Percentiles rank a stretch among this genome's conserved stretches.
Conservation (phyloP, 2,329 filamentous ascomycete species). For the Microdochium trichocladiopsis region DNA sequence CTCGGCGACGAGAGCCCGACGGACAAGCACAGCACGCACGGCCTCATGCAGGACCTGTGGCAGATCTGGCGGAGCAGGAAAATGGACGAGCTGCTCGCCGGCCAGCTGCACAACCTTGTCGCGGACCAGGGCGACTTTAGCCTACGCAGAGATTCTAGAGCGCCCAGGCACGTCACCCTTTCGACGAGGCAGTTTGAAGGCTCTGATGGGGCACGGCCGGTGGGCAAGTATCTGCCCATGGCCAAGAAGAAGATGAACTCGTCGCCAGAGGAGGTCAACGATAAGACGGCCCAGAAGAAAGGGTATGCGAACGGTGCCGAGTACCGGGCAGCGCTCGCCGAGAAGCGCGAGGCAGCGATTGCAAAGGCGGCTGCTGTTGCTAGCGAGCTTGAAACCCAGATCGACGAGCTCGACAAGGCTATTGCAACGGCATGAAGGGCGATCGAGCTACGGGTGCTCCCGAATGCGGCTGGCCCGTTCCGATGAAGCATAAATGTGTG, state of each 20-base stretch:
- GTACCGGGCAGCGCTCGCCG: conserved; percentile 18
- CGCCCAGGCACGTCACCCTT: conserved; percentile 5
- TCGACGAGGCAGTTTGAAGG: conserved; percentile 39
- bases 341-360: conserved; percentile 10
- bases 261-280: conserved; percentile 48
- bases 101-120: conserved; percentile 61
- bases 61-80: conserved; percentile 74
- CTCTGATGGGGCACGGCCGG: conserved; percentile 39
- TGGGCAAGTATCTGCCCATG: conserved; percentile 48
- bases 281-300: conserved; percentile 54
- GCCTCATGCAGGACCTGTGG: conserved; percentile 74
- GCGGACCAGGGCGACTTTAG: conserved; percentile 20
- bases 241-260: conserved; percentile 42
- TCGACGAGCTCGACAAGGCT: conserved; percentile 15
- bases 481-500: no score
- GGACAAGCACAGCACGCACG: conserved; percentile 56
- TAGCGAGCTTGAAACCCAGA: conserved; percentile 23
- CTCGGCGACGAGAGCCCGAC: conserved; percentile 57
- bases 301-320: conserved; percentile 48
- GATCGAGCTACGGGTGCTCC: no score
- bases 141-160: conserved; percentile 8
- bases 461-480: no score
- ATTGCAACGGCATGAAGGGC: not conserved
- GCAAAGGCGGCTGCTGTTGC: conserved; percentile 25
- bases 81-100: conserved; percentile 82